These are phyloP conservation scores for Hyphopichia fennica DNA, from an alignment of 1,139 yeast genomes.

Conservation along the genomic window DNA sequence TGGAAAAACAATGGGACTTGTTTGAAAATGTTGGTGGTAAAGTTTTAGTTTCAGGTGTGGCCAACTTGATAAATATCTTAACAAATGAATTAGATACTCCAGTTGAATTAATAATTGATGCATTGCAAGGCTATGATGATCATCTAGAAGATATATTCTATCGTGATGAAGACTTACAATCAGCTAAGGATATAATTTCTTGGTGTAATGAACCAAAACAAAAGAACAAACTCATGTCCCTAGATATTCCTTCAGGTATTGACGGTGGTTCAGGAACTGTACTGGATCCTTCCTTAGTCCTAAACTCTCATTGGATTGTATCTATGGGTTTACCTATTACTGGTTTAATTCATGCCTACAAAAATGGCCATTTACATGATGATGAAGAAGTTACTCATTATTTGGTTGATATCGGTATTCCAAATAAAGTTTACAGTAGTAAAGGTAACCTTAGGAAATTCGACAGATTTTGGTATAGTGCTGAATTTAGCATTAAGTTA, in stretches of 20 bases:
- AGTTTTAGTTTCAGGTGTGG: constrained; percentile 34
- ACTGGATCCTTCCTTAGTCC: constrained; percentile 25
- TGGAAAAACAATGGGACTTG: constrained; percentile 47
- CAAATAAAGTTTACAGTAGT: constrained; percentile 45
- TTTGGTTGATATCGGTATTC: constrained; percentile 75
- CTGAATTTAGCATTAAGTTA: constrained; percentile 33
- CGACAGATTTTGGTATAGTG: constrained; percentile 44
- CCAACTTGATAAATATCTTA: constrained; percentile 29
- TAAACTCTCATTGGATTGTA: constrained; percentile 53
- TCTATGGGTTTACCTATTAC: constrained; percentile 76
- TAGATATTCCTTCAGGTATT: constrained; percentile 82
- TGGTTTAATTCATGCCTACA: constrained; percentile 64
- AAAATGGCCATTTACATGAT: constrained; percentile 35
- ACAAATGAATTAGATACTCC: constrained; percentile 63
- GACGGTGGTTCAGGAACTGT: constrained; percentile 81
- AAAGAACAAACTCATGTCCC: constrained; percentile 56
- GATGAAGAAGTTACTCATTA: constrained; percentile 51
- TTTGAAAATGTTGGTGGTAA: constrained; percentile 54
- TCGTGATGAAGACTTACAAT: constrained; percentile 39
- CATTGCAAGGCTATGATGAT: constrained; percentile 79
- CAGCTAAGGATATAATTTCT: constrained; percentile 47
- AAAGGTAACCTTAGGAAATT: constrained; percentile 45
- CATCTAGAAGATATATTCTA: constrained; percentile 54
- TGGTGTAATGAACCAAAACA: constrained; percentile 68
- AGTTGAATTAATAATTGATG: constrained; percentile 76